Conservation (phyloP, 2,329 filamentous ascomycete species). For the Hypocrella siamensis region DNA sequence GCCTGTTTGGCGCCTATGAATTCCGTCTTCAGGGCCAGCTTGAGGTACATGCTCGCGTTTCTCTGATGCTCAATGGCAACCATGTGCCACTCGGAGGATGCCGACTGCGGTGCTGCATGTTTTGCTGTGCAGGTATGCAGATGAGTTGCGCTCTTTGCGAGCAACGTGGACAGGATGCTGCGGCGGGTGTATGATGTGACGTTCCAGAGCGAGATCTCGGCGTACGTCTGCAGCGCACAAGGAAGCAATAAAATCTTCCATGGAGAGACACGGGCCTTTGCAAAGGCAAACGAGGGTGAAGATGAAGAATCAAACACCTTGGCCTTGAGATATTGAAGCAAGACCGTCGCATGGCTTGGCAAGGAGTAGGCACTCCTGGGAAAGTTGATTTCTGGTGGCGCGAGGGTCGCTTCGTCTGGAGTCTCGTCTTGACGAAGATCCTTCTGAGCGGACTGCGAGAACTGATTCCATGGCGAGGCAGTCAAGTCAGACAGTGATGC, state of each 20-base stretch:
- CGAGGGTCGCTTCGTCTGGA: neutral
- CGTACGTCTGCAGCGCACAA: conserved; percentile 23
- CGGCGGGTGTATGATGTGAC: conserved; percentile 19
- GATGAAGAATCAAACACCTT: conserved; percentile 13
- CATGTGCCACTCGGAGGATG: conserved; percentile 10
- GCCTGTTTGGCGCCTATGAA: conserved; percentile 11
- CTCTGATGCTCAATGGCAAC: conserved; percentile 14
- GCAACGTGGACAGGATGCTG: conserved; percentile 20
- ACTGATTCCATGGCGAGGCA: too few species aligned
- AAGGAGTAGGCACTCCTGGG: neutral
- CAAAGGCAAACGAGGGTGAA: conserved; percentile 7
- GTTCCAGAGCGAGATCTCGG: conserved; percentile 24
- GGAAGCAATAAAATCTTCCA: conserved; percentile 27
- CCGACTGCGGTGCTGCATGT: neutral
- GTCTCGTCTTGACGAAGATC: neutral
- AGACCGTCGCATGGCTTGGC: neutral
- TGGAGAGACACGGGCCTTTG: conserved; percentile 19
- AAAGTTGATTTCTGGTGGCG: neutral
- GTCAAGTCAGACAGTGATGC: too few species aligned
- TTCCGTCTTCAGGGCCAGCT: conserved; percentile 17
- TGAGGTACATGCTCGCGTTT: conserved; percentile 14
- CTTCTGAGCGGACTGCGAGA: neutral
- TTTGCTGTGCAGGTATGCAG: conserved; percentile 11
- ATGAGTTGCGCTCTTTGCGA: conserved; percentile 27
- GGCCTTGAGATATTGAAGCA: conserved; percentile 14